Conservation (phyloP, 148 eudicot genomes). For the Chenopodium album region DNA sequence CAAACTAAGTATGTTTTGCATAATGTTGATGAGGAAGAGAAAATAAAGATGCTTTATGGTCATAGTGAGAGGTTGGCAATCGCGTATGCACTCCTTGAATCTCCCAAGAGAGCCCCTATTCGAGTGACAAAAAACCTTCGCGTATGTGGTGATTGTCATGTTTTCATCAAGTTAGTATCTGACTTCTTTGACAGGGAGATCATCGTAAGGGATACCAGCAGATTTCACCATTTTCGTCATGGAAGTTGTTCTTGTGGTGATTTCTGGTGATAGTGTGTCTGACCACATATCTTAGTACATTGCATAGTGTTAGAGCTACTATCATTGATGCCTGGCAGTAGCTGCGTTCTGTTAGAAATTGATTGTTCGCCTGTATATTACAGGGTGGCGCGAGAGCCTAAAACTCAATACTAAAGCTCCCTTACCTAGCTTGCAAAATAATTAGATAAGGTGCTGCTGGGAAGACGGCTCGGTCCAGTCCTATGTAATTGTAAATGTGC, state of each 20-base stretch:
- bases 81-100: constrained; percentile 63
- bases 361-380: background rate
- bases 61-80: constrained; percentile 92
- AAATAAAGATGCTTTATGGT: constrained; percentile 55
- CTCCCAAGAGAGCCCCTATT: constrained; percentile 50
- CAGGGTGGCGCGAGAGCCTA: background rate
- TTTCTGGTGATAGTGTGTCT: constrained; percentile 57
- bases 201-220: constrained; percentile 74
- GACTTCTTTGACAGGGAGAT: constrained; percentile 52
- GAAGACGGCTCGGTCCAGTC: background rate
- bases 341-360: background rate
- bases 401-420: background rate
- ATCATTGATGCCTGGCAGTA: background rate
- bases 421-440: background rate
- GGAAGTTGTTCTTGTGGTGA: constrained; percentile 86
- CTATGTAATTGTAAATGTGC: background rate
- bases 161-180: constrained; percentile 63
- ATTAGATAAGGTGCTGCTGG: background rate
- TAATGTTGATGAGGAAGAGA: constrained; percentile 71
- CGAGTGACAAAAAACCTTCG: constrained; percentile 80
- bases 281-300: background rate
- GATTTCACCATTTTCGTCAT: constrained; percentile 77
- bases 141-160: constrained; percentile 88
- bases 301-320: background rate
- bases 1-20: constrained; percentile 65